Evolutionary conservation across 805 yeast genomes (phyloP).

Genomic region (Pichia rugopelliculosa): DNA sequence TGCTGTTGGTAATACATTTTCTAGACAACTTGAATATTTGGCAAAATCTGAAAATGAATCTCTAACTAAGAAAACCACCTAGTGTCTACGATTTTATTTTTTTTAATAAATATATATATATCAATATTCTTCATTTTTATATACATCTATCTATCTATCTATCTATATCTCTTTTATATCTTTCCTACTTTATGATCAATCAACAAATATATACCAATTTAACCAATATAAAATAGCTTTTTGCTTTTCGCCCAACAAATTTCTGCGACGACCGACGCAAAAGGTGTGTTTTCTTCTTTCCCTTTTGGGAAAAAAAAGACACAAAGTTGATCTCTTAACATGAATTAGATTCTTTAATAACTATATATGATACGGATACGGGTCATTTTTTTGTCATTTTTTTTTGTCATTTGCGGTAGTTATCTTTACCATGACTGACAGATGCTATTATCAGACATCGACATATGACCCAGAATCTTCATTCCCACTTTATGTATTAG

Average conservation of each 20-base stretch:
- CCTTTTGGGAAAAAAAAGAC: not conserved
- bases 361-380: too few species aligned
- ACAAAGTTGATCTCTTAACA: not conserved
- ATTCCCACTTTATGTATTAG: slow-evolving; percentile 73
- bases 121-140: not conserved
- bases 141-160: not conserved
- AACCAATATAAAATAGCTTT: too few species aligned
- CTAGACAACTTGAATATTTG: slow-evolving; percentile 33
- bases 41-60: slow-evolving; percentile 16
- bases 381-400: too few species aligned
- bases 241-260: not conserved
- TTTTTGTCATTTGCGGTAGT: not conserved
- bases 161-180: not conserved
- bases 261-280: not conserved
- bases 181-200: slow-evolving; percentile 1
- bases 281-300: not conserved
- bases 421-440: not conserved
- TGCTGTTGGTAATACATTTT: slow-evolving; percentile 49
- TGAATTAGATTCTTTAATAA: too few species aligned
- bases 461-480: slow-evolving; percentile 59
- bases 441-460: slow-evolving; percentile 35
- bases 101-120: too few species aligned
- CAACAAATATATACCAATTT: too few species aligned
- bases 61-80: slow-evolving; percentile 1
- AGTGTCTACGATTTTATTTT: not conserved